phyloP scores from a whole-genome alignment of 306 rosid genomes.

The Casuarina equisetifolia region DNA sequence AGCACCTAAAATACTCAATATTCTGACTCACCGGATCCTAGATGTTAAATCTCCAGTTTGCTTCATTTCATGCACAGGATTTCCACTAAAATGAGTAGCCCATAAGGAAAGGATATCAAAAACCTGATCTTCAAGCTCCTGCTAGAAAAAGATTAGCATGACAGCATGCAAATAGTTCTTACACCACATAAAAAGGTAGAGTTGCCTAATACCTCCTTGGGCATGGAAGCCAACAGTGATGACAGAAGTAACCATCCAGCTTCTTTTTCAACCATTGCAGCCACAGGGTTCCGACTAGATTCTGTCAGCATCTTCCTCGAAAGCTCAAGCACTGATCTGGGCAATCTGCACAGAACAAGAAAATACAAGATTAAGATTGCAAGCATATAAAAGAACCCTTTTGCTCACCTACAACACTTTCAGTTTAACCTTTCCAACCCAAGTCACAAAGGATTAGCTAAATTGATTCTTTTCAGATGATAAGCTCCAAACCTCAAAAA shows the following conservation, averaged over 20 bases:
- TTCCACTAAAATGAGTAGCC: slow-evolving; percentile 72
- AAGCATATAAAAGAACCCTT: slow-evolving; percentile 23
- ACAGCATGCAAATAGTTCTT: slow-evolving; percentile 21
- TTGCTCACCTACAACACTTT: slow-evolving; percentile 10
- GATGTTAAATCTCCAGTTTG: slow-evolving; percentile 65
- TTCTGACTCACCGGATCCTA: slow-evolving; percentile 61
- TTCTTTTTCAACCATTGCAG: slow-evolving; percentile 78
- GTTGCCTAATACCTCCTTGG: slow-evolving; percentile 68
- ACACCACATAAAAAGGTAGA: background rate
- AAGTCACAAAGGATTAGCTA: too few species aligned
- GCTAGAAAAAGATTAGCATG: slow-evolving; percentile 32
- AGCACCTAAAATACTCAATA: slow-evolving; percentile 15
- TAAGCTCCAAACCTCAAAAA: background rate
- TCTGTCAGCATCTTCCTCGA: slow-evolving; percentile 83
- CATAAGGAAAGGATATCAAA: slow-evolving; percentile 95
- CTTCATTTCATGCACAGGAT: slow-evolving; percentile 57
- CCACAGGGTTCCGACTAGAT: slow-evolving; percentile 69
- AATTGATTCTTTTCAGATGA: too few species aligned
- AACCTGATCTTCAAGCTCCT: slow-evolving; percentile 92
- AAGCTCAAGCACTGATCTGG: slow-evolving; percentile 80
- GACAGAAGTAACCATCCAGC: slow-evolving; percentile 98
- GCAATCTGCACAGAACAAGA: slow-evolving; percentile 54
- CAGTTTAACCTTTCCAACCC: background rate
- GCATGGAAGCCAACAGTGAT: slow-evolving; percentile 82
- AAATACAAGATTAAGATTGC: background rate